phyloP scores from a whole-genome alignment of 768 basidiomycete genomes.

The Sporobolomyces pararoseus region DNA sequence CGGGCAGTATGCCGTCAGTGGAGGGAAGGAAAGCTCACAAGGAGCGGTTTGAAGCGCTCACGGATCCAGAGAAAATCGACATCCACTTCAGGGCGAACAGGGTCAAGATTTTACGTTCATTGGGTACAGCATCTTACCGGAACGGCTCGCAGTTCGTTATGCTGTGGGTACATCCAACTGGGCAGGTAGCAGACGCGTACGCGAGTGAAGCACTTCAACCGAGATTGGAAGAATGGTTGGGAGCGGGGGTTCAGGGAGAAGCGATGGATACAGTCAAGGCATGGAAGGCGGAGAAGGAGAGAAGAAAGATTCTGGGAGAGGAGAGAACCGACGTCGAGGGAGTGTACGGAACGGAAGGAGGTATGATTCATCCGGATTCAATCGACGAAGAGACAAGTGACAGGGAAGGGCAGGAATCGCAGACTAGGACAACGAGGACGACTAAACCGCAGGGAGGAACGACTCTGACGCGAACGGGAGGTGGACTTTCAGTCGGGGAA shows the following conservation, averaged over 20 bases:
- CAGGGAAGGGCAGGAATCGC: not conserved
- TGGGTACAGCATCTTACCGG: slow-evolving; percentile 50
- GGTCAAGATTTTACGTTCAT: slow-evolving; percentile 47
- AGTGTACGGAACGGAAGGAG: slow-evolving; percentile 16
- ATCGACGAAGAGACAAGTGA: not conserved
- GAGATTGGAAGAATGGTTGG: slow-evolving; percentile 43
- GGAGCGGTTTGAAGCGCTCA: not conserved
- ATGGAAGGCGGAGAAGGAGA: slow-evolving; percentile 29
- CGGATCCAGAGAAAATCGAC: not conserved
- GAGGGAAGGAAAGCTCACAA: not conserved
- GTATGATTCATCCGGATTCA: not conserved
- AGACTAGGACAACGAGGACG: not conserved
- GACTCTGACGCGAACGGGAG: too few relatives aligned
- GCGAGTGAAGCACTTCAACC: slow-evolving; percentile 50
- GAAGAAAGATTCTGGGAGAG: not conserved
- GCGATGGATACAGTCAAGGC: slow-evolving; percentile 17
- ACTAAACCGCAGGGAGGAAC: not conserved
- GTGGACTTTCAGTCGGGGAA: not conserved
- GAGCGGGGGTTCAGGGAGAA: slow-evolving; percentile 11
- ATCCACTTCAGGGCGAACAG: slow-evolving; percentile 8
- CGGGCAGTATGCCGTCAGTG: not conserved
- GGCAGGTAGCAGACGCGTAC: slow-evolving; percentile 49
- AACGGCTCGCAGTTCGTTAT: slow-evolving; percentile 52
- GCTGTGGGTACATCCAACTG: slow-evolving; percentile 50
- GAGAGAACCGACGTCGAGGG: slow-evolving; percentile 29